A percentile compares a stretch with the other conserved stretches of the same genome.
Conservation (phyloP, 2,329 filamentous ascomycete genomes). For the Dactylellina sp. region DNA sequence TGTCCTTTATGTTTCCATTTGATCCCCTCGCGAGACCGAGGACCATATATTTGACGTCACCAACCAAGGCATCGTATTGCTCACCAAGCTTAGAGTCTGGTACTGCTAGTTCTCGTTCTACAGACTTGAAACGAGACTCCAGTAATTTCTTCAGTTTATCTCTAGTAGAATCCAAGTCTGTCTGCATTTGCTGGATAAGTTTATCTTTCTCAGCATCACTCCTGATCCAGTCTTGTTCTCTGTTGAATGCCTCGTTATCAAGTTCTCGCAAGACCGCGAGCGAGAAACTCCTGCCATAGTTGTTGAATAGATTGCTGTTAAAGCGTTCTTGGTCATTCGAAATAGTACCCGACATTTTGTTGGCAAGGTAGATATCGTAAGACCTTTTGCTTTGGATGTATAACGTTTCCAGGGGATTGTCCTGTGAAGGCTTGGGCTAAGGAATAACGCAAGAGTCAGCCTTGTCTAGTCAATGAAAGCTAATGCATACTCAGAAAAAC, state of each 20-base stretch:
- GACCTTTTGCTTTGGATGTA: conserved; percentile 16
- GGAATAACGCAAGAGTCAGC: conserved; percentile 20
- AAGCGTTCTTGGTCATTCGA: conserved; percentile 29
- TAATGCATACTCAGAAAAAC: conserved; percentile 14
- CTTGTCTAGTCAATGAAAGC: conserved; percentile 6
- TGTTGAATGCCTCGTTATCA: conserved; percentile 35
- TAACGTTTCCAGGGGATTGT: conserved; percentile 2
- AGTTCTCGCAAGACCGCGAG: conserved; percentile 28
- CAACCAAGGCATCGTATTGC: conserved; percentile 27
- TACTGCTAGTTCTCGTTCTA: conserved; percentile 37
- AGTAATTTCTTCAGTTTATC: conserved; percentile 39
- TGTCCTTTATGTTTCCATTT: conserved; percentile 15
- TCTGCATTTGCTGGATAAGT: conserved; percentile 21
- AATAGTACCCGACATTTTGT: conserved; percentile 34
- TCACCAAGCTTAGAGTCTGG: conserved; percentile 39
- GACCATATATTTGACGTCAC: conserved; percentile 37
- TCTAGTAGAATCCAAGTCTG: conserved; percentile 35
- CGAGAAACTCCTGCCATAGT: conserved; percentile 26
- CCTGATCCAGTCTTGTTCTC: conserved; percentile 25
- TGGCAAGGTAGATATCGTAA: conserved; percentile 11
- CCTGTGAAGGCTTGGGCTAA: conserved; percentile 20
- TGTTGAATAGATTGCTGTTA: conserved; percentile 39
- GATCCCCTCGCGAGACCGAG: conserved; percentile 35
- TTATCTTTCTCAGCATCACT: conserved; percentile 31
- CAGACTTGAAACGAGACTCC: conserved; percentile 50